Base-by-base conservation (phyloP, 1,284 basidiomycete species). In the Violaceomyces palustris region DNA sequence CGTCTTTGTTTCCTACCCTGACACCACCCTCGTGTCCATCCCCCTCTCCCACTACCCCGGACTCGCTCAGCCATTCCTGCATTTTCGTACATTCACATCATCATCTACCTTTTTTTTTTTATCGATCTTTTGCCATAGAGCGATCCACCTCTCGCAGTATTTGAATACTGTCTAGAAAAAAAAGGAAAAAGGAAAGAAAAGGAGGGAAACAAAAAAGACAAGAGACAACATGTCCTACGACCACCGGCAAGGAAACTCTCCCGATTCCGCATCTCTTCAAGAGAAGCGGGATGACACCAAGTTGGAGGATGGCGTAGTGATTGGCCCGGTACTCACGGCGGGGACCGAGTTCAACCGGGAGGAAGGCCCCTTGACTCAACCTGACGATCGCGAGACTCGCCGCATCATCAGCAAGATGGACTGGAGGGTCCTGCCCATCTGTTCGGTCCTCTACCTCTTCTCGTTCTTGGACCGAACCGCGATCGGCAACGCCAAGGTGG, bases 401-500 rank as follows among this genome's bases (percentile, higher is more conserved):
- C 50, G 59, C 14, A 37, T 61, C 18, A 42, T 61, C 14, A 46
- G 54, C 27, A 61, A 58, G 45, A 47, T 61, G 23, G 59, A 61
- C 49, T 58, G 50, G 59, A 50, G 51, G 35, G 54, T 61, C 14
- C 41, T 61, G n/a, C 59, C 59, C 41, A 61, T 61, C 39, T 61
- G 59, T 38, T 38, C 54, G 15, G 47, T 88, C 48, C 73, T 88
- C 50, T 88, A 87, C 73, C 77, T 85, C 11, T 72, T 85, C 33
- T 83, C 82, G 55, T 86, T 85, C 71, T 73, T 85, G 58, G 87
- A 88, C 74, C 80, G 87, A 45, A 83, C 85, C 30, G 86, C 84
- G 61, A 85, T 88, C 57, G 87, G 86, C 68, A 88, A 88, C 72
- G 82, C 83, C 19, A 81, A 81, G 75, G 81, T 85, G 19, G 63